Base-by-base conservation (phyloP, 1,284 basidiomycete species). In the Ceraceosorus guamensis region DNA sequence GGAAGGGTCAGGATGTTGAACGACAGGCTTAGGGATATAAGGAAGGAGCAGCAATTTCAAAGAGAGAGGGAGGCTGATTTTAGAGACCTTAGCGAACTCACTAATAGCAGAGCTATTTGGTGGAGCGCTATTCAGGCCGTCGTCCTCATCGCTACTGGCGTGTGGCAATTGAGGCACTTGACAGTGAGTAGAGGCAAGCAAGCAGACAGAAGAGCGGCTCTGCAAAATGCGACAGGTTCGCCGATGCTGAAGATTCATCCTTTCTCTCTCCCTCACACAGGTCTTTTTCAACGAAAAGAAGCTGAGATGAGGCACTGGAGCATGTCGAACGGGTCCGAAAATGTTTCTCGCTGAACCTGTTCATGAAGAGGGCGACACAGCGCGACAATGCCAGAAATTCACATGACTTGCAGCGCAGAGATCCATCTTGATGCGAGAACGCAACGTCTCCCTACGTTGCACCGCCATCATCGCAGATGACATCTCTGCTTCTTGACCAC, bases 31-130 rank as follows among this genome's bases (percentile, higher is more conserved):
- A 86, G 89, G 73, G 91, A 96, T 72, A 87, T 98, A 63, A 82
- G 90, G 55, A 82, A 90, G 46, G 95, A 98, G 78, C 95, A 99
- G 79, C 90, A 95, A 77, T 99, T 95, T 76, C 92, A 98, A 80
- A 83, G 95, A 46, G 93, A 99, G 62, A 57, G 79, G 57, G 95
- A 99, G 78, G 82, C 87, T n/a, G 85, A 87, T 64, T 99, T 89
- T 76, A 82, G 95, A 45, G 81, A 93, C 77, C 78, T 96, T 59
- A 90, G 87, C 67, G 95, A 99, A 78, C 74, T 79, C 33, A 92
- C 89, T 35, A 98, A 98, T 78, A 78, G 85, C 32, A 81, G 86
- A 61, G 91, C 93, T 0, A 85, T 97, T 53, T 97, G 89, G 88
- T 98, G 93, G 79, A 89, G 86, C 71, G 58, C 95, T 8, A 80